phyloP scores from a whole-genome alignment of 176 grass and related monocot species.

The Carex pumila region DNA sequence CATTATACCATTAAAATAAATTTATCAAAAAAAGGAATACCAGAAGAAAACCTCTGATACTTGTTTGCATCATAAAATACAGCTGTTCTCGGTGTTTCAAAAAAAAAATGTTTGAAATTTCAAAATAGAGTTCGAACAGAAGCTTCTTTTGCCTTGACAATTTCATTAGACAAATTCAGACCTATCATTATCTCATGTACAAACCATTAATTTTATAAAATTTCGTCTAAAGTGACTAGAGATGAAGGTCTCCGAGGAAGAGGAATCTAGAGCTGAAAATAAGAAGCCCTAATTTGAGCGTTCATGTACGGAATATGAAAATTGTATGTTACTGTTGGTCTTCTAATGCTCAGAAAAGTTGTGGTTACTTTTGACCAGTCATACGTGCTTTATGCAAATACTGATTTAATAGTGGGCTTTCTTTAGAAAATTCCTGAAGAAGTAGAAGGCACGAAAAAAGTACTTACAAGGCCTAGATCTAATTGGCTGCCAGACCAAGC shows the following conservation, averaged over 20 bases:
- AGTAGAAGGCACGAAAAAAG: background rate
- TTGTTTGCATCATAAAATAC: background rate
- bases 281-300: background rate
- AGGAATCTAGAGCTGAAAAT: background rate
- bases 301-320: background rate
- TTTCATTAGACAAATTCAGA: background rate
- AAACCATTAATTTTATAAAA: background rate
- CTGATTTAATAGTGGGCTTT: background rate
- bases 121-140: background rate
- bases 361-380: background rate
- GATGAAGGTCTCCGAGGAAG: background rate
- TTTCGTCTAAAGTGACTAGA: background rate
- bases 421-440: background rate
- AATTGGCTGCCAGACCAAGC: constrained; percentile 61
- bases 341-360: background rate
- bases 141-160: background rate
- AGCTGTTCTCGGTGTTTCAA: background rate
- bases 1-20: background rate
- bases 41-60: background rate
- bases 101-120: background rate
- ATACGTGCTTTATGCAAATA: background rate
- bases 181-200: background rate
- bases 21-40: background rate
- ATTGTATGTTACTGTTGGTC: background rate
- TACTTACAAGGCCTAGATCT: constrained; percentile 82